Percentiles rank a stretch among this genome's conserved stretches.
phyloP scores from a whole-genome alignment of 192 early-diverging fungal species.

The Phlyctochytrium arcticum region DNA sequence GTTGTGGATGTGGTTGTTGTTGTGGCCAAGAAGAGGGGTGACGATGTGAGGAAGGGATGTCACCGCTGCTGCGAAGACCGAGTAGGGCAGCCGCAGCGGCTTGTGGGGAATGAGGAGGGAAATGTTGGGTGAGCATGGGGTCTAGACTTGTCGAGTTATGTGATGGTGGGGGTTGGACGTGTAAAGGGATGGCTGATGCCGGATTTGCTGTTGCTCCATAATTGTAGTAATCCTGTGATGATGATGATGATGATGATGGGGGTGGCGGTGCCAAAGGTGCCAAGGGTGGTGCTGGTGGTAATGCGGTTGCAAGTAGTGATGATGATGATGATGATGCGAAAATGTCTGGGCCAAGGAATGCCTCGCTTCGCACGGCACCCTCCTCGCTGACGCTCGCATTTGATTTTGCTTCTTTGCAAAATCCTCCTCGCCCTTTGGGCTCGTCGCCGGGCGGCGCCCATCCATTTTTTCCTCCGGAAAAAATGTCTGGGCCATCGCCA shows the following conservation, averaged over 20 bases:
- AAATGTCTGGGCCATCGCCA: neutral
- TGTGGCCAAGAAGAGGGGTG: neutral
- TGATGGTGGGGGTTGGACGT: too few species aligned
- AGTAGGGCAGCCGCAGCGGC: slow-evolving; percentile 11
- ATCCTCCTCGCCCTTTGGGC: too few species aligned
- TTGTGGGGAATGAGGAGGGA: slow-evolving; percentile 13
- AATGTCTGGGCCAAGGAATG: neutral
- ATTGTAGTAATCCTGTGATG: neutral
- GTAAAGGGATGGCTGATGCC: too few species aligned
- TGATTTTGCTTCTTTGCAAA: neutral
- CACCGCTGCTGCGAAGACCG: slow-evolving; percentile 2
- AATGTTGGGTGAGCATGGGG: neutral
- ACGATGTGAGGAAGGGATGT: neutral
- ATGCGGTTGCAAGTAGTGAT: neutral
- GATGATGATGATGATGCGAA: neutral
- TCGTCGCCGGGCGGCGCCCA: neutral
- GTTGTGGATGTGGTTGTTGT: neutral
- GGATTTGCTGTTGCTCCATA: neutral
- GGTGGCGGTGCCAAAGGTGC: neutral
- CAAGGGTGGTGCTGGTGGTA: neutral
- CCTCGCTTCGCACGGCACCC: neutral
- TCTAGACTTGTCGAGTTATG: neutral
- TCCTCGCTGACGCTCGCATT: neutral
- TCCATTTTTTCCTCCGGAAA: too few species aligned
- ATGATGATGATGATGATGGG: neutral